These are phyloP conservation scores for Phyllosticta paracitricarpa DNA, from an alignment of 2,329 filamentous ascomycete genomes.

Conservation along the genomic window DNA sequence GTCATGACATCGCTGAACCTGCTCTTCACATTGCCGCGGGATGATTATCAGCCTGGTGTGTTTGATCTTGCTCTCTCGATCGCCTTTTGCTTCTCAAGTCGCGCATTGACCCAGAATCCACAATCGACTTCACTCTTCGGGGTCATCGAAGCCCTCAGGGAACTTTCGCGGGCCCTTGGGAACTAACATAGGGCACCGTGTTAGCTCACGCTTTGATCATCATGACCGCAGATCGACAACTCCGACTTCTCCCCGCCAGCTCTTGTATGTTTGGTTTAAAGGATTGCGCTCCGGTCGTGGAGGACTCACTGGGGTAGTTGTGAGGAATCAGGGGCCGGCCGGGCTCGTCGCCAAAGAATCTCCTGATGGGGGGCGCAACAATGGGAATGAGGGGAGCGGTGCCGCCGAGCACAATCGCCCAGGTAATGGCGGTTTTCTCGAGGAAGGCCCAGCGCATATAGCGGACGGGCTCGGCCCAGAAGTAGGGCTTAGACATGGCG, in stretches of 20 bases:
- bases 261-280: neutral
- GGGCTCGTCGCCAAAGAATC: conserved; percentile 60
- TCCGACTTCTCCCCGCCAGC: neutral
- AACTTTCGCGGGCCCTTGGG: conserved; percentile 37
- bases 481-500: conserved; percentile 61
- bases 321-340: conserved; percentile 61
- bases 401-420: conserved; percentile 64
- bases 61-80: neutral
- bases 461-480: conserved; percentile 74
- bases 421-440: conserved; percentile 87
- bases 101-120: neutral
- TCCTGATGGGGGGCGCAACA: conserved; percentile 64
- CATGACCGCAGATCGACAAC: neutral
- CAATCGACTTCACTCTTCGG: conserved; percentile 9
- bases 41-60: neutral
- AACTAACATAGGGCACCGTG: conserved; percentile 23
- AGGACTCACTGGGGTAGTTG: conserved; percentile 79
- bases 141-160: conserved; percentile 38
- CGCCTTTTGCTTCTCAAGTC: neutral
- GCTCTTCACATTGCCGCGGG: neutral
- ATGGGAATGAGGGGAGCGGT: conserved; percentile 62
- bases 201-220: neutral
- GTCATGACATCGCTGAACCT: neutral
- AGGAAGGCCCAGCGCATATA: conserved; percentile 84
- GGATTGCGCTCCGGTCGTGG: neutral